phyloP scores from a whole-genome alignment of 805 yeast genomes.

The Candida taoyuanica region DNA sequence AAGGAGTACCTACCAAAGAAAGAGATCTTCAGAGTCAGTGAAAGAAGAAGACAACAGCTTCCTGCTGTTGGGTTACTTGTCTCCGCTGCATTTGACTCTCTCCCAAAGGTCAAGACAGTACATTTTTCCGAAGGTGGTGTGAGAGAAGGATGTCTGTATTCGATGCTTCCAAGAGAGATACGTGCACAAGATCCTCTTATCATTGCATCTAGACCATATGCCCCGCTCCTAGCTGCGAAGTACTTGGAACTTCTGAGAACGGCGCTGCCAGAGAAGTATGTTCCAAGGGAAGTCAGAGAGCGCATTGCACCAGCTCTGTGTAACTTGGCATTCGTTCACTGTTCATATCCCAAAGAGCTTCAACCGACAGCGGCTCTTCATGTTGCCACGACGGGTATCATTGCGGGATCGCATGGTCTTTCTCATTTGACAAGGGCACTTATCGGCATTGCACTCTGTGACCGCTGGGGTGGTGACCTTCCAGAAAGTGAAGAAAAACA shows the following conservation, averaged over 20 bases:
- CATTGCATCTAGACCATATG: slow-evolving; percentile 67
- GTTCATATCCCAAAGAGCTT: slow-evolving; percentile 70
- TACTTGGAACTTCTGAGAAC: slow-evolving; percentile 50
- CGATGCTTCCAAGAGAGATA: slow-evolving; percentile 52
- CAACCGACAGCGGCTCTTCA: slow-evolving; percentile 72
- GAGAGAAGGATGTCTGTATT: slow-evolving; percentile 68
- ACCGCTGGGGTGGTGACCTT: slow-evolving; percentile 78
- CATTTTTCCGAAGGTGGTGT: slow-evolving; percentile 76
- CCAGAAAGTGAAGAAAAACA: slow-evolving; percentile 50
- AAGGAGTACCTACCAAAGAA: slow-evolving; percentile 43
- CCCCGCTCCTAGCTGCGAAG: slow-evolving; percentile 57
- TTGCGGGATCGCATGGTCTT: slow-evolving; percentile 72
- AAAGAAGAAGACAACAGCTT: slow-evolving; percentile 57
- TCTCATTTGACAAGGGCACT: slow-evolving; percentile 68
- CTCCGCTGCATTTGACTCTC: slow-evolving; percentile 56
- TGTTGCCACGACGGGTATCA: slow-evolving; percentile 68
- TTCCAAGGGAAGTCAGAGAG: slow-evolving; percentile 52
- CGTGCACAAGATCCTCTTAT: slow-evolving; percentile 64
- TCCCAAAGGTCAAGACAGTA: slow-evolving; percentile 57
- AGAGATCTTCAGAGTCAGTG: slow-evolving; percentile 59
- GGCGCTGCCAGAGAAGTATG: slow-evolving; percentile 52
- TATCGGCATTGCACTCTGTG: slow-evolving; percentile 69
- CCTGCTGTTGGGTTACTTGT: slow-evolving; percentile 66
- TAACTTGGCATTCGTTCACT: slow-evolving; percentile 70
- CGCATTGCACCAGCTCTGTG: slow-evolving; percentile 69